phyloP scores from a whole-genome alignment of 305 asterid species.

The Fraxinus platypoda region DNA sequence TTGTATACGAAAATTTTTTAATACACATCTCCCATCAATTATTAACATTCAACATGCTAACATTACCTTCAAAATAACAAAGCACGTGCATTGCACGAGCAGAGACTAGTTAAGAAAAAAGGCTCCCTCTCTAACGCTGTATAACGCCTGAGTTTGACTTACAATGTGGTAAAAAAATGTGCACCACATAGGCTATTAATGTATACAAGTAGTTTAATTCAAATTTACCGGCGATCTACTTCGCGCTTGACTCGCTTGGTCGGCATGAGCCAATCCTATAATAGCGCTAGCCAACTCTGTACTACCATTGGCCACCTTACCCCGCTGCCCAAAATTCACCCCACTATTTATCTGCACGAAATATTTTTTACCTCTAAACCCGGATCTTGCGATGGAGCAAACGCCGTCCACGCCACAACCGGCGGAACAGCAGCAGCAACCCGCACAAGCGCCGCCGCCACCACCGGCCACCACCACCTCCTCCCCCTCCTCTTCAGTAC shows the following conservation, averaged over 20 bases:
- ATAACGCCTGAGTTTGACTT: no score
- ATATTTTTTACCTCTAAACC: neutral
- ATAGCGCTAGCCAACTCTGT: neutral
- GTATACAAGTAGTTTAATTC: no score
- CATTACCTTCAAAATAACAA: no score
- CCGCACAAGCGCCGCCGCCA: constrained; percentile 25
- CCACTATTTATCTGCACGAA: neutral
- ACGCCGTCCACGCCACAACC: constrained; percentile 38
- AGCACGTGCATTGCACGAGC: no score
- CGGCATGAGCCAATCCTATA: neutral
- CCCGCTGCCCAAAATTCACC: neutral
- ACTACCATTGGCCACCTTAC: neutral
- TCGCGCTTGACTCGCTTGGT: neutral
- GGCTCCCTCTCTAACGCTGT: no score
- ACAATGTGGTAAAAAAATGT: no score
- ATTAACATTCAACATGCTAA: no score
- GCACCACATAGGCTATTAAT: no score
- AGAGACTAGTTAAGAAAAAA: no score
- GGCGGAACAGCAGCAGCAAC: constrained; percentile 35
- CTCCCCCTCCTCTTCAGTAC: constrained; percentile 25
- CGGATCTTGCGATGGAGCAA: constrained; percentile 37
- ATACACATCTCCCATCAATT: no score
- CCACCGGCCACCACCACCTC: constrained; percentile 21
- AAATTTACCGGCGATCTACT: neutral
- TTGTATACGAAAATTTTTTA: no score